Conservation (phyloP, 306 rosid species). For the Medicago ruthenica region DNA sequence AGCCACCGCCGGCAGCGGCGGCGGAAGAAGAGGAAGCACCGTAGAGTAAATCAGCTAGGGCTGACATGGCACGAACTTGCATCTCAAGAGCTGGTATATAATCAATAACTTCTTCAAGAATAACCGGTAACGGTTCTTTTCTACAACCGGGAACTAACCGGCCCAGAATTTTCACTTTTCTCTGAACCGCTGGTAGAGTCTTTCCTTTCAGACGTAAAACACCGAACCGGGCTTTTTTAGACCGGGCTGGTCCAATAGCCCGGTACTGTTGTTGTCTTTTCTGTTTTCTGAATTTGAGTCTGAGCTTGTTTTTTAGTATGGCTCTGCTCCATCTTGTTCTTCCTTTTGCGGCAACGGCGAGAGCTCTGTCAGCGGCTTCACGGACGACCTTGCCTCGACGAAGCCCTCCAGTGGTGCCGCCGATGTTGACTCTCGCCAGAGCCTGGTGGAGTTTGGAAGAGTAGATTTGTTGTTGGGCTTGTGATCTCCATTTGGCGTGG, state of each 20-base stretch:
- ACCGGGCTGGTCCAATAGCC: slow-evolving; percentile 40
- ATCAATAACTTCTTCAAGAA: slow-evolving; percentile 84
- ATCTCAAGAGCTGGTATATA: slow-evolving; percentile 92
- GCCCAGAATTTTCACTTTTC: slow-evolving; percentile 72
- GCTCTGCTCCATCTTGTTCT: slow-evolving; percentile 94
- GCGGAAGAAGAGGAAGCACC: slow-evolving; percentile 43
- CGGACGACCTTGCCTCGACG: slow-evolving; percentile 70
- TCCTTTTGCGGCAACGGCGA: slow-evolving; percentile 84
- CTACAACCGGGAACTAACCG: slow-evolving; percentile 96
- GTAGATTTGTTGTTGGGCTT: slow-evolving; percentile 74
- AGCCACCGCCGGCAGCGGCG: not conserved
- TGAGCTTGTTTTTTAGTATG: slow-evolving; percentile 70
- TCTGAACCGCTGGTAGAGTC: slow-evolving; percentile 74
- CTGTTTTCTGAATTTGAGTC: slow-evolving; percentile 72
- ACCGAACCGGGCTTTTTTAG: slow-evolving; percentile 64
- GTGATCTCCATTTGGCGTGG: slow-evolving; percentile 70
- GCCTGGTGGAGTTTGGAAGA: slow-evolving; percentile 79
- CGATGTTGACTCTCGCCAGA: slow-evolving; percentile 57
- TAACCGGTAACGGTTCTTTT: slow-evolving; percentile 80
- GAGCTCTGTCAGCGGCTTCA: slow-evolving; percentile 79
- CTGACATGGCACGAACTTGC: slow-evolving; percentile 94
- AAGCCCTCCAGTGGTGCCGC: slow-evolving; percentile 37
- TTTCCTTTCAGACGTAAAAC: slow-evolving; percentile 77
- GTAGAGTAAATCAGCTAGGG: slow-evolving; percentile 66
- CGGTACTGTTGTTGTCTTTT: slow-evolving; percentile 43